Conservation (phyloP, 1,139 yeast species). For the Sugiyamaella pinicola region DNA sequence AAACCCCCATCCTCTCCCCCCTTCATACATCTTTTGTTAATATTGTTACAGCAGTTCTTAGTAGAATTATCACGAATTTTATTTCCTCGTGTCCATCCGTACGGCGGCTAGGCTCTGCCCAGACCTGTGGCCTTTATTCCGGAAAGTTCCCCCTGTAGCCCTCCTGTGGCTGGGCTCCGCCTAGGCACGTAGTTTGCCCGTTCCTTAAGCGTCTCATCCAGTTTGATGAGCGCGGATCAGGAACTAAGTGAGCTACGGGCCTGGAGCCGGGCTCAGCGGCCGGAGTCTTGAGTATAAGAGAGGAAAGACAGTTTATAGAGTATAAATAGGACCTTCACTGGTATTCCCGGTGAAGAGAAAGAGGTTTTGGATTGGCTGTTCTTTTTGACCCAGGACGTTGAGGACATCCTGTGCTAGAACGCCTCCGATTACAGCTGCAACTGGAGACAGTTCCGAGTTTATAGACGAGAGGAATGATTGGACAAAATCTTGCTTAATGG, state of each 20-base stretch:
- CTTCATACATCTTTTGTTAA: neutral
- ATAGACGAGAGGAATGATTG: slow-evolving; percentile 38
- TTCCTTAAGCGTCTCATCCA: no score
- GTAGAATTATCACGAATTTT: neutral
- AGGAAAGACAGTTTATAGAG: slow-evolving; percentile 40
- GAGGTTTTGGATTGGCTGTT: slow-evolving; percentile 80
- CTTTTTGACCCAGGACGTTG: slow-evolving; percentile 73
- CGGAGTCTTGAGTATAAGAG: no score
- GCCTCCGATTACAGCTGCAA: slow-evolving; percentile 89
- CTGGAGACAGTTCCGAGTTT: slow-evolving; percentile 76
- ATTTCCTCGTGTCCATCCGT: no score
- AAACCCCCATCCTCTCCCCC: neutral
- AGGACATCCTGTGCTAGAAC: slow-evolving; percentile 88
- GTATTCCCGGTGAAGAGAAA: slow-evolving; percentile 71
- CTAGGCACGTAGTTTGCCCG: neutral
- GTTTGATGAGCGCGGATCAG: no score
- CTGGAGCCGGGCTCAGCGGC: slow-evolving; percentile 5
- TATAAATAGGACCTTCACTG: slow-evolving; percentile 76
- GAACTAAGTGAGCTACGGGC: slow-evolving; percentile 4
- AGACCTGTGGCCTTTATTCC: no score
- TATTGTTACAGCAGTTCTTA: slow-evolving; percentile 1
- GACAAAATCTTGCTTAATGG: slow-evolving; percentile 38
- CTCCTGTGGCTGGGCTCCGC: neutral
- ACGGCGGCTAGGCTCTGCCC: no score
- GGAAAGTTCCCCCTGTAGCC: no score